These are phyloP conservation scores for Naematelia aurantialba DNA, from an alignment of 768 basidiomycete species.

Conservation along the genomic window DNA sequence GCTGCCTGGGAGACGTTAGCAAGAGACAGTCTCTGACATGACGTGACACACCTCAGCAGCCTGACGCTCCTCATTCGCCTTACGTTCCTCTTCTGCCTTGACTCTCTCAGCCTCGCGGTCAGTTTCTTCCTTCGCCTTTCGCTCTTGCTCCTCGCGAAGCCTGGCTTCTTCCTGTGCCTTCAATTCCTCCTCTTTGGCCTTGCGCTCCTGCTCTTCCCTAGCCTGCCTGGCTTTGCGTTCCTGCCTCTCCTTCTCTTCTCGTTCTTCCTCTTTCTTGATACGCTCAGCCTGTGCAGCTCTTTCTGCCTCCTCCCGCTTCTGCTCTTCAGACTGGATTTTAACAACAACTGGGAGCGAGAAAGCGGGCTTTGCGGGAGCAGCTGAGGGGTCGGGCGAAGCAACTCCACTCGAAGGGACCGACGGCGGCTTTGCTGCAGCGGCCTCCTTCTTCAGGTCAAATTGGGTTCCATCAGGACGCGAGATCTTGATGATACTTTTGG, in stretches of 20 bases:
- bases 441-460: slow-evolving; percentile 55
- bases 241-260: slow-evolving; percentile 44
- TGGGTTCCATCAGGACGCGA: slow-evolving; percentile 54
- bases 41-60: slow-evolving; percentile 4
- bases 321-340: slow-evolving; percentile 45
- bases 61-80: slow-evolving; percentile 5
- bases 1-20: not conserved
- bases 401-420: slow-evolving; percentile 38
- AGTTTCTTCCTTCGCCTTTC: slow-evolving; percentile 26
- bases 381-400: slow-evolving; percentile 51
- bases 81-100: slow-evolving; percentile 21
- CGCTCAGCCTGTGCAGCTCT: slow-evolving; percentile 35
- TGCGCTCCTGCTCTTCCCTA: slow-evolving; percentile 40
- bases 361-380: slow-evolving; percentile 31
- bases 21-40: not conserved
- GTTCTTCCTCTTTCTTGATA: slow-evolving; percentile 40
- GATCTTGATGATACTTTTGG: slow-evolving; percentile 34
- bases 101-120: slow-evolving; percentile 27
- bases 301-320: slow-evolving; percentile 33
- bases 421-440: slow-evolving; percentile 52
- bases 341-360: slow-evolving; percentile 41
- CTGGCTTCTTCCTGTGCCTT: slow-evolving; percentile 50
- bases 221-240: slow-evolving; percentile 52
- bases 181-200: slow-evolving; percentile 57
- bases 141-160: slow-evolving; percentile 18